Conservation (phyloP, 306 rosid genomes). For the Glycine soja region DNA sequence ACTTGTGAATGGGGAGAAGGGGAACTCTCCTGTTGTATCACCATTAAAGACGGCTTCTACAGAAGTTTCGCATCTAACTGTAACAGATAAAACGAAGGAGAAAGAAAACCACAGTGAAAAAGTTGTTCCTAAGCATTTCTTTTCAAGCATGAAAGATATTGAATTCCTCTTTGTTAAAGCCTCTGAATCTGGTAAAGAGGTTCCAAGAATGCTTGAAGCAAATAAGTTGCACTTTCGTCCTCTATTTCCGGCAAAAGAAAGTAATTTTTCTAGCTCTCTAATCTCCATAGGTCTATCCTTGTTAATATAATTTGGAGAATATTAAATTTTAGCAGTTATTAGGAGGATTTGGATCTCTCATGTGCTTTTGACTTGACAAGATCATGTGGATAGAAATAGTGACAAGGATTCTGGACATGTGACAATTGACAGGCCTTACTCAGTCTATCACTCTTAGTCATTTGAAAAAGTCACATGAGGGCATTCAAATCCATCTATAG, state of each 20-base stretch:
- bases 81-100: conserved; percentile 46
- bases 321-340: conserved; percentile 21
- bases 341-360: neutral
- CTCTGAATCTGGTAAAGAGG: conserved; percentile 83
- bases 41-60: conserved; percentile 54
- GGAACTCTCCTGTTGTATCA: conserved; percentile 52
- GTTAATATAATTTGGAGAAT: conserved; percentile 26
- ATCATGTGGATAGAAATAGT: conserved; percentile 3
- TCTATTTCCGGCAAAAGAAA: conserved; percentile 65
- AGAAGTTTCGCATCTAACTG: conserved; percentile 49
- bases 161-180: conserved; percentile 75
- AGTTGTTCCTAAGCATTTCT: conserved; percentile 72
- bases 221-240: conserved; percentile 88
- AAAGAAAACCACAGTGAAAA: conserved; percentile 65
- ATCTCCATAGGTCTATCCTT: conserved; percentile 13
- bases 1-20: conserved; percentile 59
- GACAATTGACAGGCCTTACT: conserved; percentile 17
- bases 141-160: conserved; percentile 78
- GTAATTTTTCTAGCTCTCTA: conserved; percentile 60
- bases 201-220: conserved; percentile 96
- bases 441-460: neutral
- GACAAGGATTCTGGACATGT: neutral
- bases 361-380: conserved; percentile 1
- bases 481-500: conserved; percentile 13
- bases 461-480: conserved; percentile 19